A percentile compares a stretch with the other conserved stretches of the same genome.
Conservation (phyloP, 805 yeast species). For the Sugiyamaella lignohabitans region DNA sequence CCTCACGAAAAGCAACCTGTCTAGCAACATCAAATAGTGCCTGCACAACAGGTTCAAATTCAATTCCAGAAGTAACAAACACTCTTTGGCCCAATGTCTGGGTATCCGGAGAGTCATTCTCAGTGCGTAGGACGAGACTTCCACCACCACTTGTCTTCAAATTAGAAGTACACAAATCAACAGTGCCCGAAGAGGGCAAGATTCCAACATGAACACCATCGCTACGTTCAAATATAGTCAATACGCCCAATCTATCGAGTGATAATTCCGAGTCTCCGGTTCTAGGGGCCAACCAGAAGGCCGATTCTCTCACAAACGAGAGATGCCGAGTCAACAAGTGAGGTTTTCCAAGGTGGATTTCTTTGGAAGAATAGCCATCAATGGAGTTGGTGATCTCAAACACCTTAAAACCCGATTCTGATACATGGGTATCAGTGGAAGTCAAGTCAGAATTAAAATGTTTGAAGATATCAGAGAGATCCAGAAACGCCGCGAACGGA, state of each 20-base stretch:
- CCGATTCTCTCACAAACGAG: slow-evolving; percentile 4
- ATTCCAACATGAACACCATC: slow-evolving; percentile 24
- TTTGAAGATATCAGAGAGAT: background rate
- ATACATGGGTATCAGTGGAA: background rate
- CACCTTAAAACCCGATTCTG: background rate
- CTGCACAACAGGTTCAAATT: slow-evolving; percentile 15
- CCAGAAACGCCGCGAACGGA: background rate
- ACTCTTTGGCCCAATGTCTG: slow-evolving; percentile 13
- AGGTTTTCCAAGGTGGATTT: background rate
- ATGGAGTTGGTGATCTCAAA: background rate
- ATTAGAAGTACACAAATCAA: slow-evolving; percentile 14
- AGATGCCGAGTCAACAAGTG: background rate
- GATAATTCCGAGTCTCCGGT: slow-evolving; percentile 1
- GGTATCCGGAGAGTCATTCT: slow-evolving; percentile 13
- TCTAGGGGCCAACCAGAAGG: slow-evolving; percentile 11
- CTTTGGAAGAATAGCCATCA: background rate
- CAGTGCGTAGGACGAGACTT: slow-evolving; percentile 5
- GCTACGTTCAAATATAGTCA: slow-evolving; percentile 9
- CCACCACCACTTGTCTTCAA: slow-evolving; percentile 7
- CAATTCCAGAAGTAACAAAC: slow-evolving; percentile 18
- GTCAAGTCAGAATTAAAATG: background rate
- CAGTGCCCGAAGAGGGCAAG: slow-evolving; percentile 21
- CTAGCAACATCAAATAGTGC: slow-evolving; percentile 13
- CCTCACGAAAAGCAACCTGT: background rate
- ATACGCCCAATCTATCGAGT: slow-evolving; percentile 10